These are phyloP conservation scores for Aspergillus ochraceoroseus DNA, from an alignment of 2,329 filamentous ascomycete species.

Conservation along the genomic window DNA sequence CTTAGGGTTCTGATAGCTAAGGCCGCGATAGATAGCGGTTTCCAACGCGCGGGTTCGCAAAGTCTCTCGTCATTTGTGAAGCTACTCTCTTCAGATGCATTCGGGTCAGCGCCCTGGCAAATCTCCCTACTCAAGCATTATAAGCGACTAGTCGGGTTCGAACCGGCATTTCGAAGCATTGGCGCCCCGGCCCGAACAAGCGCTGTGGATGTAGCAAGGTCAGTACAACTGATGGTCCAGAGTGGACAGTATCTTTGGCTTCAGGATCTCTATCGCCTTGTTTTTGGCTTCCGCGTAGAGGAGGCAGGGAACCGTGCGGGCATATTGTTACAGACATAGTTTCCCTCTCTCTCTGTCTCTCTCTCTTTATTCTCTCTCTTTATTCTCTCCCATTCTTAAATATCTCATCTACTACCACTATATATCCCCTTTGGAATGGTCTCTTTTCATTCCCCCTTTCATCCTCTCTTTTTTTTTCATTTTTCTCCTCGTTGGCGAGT, in stretches of 20 bases:
- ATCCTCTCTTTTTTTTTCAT: too few species aligned
- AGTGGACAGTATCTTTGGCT: constrained; percentile 73
- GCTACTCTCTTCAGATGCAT: constrained; percentile 67
- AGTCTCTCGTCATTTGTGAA: constrained; percentile 72
- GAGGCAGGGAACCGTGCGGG: constrained; percentile 66
- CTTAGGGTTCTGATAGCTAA: constrained; percentile 76
- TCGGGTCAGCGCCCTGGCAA: constrained; percentile 68
- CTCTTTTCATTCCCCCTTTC: too few species aligned
- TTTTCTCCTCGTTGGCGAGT: too few species aligned
- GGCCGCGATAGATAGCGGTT: constrained; percentile 80
- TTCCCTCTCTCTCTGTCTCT: too few species aligned
- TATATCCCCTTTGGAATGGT: too few species aligned
- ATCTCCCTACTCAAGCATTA: constrained; percentile 69
- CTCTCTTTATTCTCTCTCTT: constrained; percentile 2
- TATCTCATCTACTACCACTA: background rate
- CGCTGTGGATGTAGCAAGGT: constrained; percentile 73
- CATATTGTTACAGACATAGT: constrained; percentile 40
- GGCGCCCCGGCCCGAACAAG: constrained; percentile 34
- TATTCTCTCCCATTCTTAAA: background rate
- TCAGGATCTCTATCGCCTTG: constrained; percentile 72
- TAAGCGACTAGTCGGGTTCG: constrained; percentile 70
- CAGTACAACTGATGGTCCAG: constrained; percentile 69
- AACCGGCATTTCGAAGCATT: constrained; percentile 58
- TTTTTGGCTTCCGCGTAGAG: constrained; percentile 78
- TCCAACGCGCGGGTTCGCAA: constrained; percentile 55